These are phyloP conservation scores for Hypoxylon sp. DNA, from an alignment of 2,329 filamentous ascomycete genomes.

Conservation along the genomic window DNA sequence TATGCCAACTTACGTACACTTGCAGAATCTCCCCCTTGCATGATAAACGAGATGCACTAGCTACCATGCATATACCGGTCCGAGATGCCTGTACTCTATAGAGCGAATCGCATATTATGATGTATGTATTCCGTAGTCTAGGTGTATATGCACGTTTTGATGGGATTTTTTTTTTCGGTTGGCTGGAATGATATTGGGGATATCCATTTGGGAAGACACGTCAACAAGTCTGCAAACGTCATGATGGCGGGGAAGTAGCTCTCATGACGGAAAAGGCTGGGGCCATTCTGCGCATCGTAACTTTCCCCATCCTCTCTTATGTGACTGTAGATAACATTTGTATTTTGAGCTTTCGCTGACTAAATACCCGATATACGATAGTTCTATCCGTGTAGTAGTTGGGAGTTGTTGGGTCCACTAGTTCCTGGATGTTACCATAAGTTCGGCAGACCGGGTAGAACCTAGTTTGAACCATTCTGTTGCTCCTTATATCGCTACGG, in stretches of 20 bases:
- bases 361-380: not conserved
- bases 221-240: conserved; percentile 31
- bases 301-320: conserved; percentile 28
- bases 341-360: conserved; percentile 17
- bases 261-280: conserved; percentile 22
- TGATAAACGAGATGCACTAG: not conserved
- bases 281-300: conserved; percentile 32
- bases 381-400: conserved; percentile 19
- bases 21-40: not conserved
- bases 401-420: conserved; percentile 26
- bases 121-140: not conserved
- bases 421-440: conserved; percentile 26
- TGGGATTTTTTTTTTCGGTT: not conserved
- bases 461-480: conserved; percentile 10
- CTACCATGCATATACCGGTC: conserved; percentile 7
- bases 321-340: conserved; percentile 9
- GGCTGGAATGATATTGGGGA: conserved; percentile 33
- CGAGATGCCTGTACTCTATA: conserved; percentile 1
- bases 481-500: conserved; percentile 9
- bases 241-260: conserved; percentile 29
- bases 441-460: conserved; percentile 28
- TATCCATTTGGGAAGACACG: conserved; percentile 30
- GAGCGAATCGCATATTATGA: conserved; percentile 3
- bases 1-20: conserved; percentile 4
- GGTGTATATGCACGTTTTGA: conserved; percentile 16